Base-by-base conservation (phyloP, 225 moss, liverwort and hornwort species). In the Takakia lepidozioides region DNA sequence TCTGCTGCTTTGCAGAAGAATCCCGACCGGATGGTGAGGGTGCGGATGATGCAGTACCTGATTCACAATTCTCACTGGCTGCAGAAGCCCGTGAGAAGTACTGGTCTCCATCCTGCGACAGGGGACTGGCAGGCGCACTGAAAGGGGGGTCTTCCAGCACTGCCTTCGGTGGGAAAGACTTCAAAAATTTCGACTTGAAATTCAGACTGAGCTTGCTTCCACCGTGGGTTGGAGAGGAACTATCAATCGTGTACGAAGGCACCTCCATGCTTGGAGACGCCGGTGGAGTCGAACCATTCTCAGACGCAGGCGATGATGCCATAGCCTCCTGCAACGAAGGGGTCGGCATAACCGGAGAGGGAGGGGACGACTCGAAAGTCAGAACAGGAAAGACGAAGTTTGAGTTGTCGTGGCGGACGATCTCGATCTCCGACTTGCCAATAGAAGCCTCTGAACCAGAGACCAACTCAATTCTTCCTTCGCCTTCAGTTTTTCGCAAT, bases 141-240 rank as follows among this genome's bases (percentile, higher is more conserved):
- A 27, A 53, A 21, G 11, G 8, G 21, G 41, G 3, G 46, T 21
- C 34, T 17, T 8, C 32, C 56, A 68, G 36, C 52, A 27, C 9
- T 50, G 9, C 13, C 41, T 56, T 27, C 0, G 57, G 47, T 1
- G 40, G 32, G 32, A 32, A 43, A 15, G 69, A 43, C 32, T 5
- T 40, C 0, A 22, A 37, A 18, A 52, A 16, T 38, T 32, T 70
- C 2, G 61, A 3, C 38, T 60, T 74, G 62, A 70, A 25, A 17
- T 47, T 51, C 5, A 63, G 59, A n/a, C 56, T 28, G 13, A 79
- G 43, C 53, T 29, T 63, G 62, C 63, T 70, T 4, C 35, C 57
- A 38, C 3, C 63, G 60, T 70, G 58, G 13, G 60, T 41, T 3
- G 53, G 19, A 45, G 58, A 54, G 29, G 43, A 9, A 32, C 21